Percentiles rank a stretch among this genome's conserved stretches.
Conservation (phyloP, 306 rosid genomes). For the Vicia faba region DNA sequence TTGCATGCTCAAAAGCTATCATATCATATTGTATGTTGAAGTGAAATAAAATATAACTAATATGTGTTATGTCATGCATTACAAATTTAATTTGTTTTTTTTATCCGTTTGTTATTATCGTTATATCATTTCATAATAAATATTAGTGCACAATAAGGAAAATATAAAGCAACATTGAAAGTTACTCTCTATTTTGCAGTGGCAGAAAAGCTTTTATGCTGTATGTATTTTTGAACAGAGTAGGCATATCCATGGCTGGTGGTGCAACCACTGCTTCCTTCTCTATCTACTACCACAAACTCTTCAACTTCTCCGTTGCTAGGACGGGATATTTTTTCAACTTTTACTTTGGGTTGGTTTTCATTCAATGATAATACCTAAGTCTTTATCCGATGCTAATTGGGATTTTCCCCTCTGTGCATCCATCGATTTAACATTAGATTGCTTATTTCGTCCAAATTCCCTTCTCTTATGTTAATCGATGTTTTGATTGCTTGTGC, state of each 20-base stretch:
- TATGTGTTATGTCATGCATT: conserved; percentile 10
- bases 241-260: too few relatives aligned
- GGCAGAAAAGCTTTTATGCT: too few relatives aligned
- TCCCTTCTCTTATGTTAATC: conserved; percentile 6
- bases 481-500: conserved; percentile 38
- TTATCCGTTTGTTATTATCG: not conserved
- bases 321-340: too few relatives aligned
- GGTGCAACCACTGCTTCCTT: too few relatives aligned
- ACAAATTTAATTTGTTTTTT: not conserved
- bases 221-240: too few relatives aligned
- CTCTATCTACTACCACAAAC: too few relatives aligned
- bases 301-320: too few relatives aligned
- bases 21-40: not conserved
- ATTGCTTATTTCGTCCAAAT: conserved; percentile 21
- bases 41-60: conserved; percentile 2
- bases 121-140: not conserved
- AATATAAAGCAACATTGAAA: not conserved
- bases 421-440: conserved; percentile 2
- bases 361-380: not conserved
- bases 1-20: conserved; percentile 7
- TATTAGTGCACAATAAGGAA: not conserved
- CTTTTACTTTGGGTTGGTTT: too few relatives aligned
- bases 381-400: not conserved
- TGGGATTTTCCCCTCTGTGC: not conserved
- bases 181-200: too few relatives aligned